phyloP scores from a whole-genome alignment of 345 rosid species.

The Gossypium australe region DNA sequence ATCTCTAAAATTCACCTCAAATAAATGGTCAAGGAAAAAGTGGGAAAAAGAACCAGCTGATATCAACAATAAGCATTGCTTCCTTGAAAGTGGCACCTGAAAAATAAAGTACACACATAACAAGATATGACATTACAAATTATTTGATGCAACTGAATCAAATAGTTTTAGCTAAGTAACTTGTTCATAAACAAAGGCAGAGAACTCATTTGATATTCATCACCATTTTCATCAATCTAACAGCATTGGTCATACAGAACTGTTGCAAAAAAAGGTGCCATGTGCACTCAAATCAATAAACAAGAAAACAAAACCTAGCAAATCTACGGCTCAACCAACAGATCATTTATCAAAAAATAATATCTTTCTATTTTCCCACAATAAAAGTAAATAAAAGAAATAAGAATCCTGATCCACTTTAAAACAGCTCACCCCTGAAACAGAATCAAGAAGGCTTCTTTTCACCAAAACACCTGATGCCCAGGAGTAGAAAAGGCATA shows the following conservation, averaged over 20 bases:
- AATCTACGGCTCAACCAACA: background rate
- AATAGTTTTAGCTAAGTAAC: background rate
- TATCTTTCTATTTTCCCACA: background rate
- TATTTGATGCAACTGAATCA: background rate
- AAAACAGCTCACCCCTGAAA: conserved; percentile 44
- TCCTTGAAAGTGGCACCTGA: conserved; percentile 52
- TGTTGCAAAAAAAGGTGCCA: background rate
- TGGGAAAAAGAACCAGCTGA: conserved; percentile 62
- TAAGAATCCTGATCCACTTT: background rate
- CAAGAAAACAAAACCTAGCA: background rate
- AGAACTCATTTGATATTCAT: background rate
- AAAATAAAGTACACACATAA: conserved; percentile 1
- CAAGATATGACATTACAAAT: background rate
- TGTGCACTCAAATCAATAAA: background rate
- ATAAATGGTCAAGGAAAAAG: conserved; percentile 65
- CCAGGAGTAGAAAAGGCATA: conserved; percentile 46
- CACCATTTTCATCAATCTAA: background rate
- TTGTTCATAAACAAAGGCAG: background rate
- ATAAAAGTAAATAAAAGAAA: background rate
- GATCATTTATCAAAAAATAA: background rate
- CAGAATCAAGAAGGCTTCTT: conserved; percentile 44
- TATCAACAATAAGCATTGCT: conserved; percentile 47
- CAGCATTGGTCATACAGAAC: background rate
- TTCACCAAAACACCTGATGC: conserved; percentile 37
- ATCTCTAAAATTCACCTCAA: conserved; percentile 40